Percentiles rank a stretch among this genome's conserved stretches.
These are phyloP conservation scores for Diospyros lotus DNA, from an alignment of 148 eudicot genomes.

Conservation along the genomic window DNA sequence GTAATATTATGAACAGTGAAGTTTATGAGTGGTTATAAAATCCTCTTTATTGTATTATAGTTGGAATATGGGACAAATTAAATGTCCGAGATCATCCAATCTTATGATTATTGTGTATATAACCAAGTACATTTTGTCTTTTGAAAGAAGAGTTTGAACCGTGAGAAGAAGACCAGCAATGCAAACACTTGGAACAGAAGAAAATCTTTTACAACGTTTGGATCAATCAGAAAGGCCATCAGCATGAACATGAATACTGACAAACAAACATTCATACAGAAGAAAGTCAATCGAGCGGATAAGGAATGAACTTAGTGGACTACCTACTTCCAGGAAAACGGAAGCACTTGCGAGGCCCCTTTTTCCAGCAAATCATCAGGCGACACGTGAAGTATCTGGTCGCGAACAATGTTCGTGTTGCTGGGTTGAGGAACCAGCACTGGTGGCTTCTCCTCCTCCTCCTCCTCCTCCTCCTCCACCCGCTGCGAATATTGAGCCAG, in stretches of 20 bases:
- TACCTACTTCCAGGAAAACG: constrained; percentile 40
- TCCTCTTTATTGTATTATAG: too few species aligned
- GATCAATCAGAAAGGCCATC: not conserved
- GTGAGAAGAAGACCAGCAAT: not conserved
- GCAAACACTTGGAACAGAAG: not conserved
- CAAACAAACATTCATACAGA: too few species aligned
- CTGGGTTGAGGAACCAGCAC: not conserved
- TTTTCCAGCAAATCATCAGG: constrained; percentile 27
- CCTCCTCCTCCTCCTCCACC: not conserved
- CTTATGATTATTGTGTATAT: too few species aligned
- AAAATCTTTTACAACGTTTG: too few species aligned
- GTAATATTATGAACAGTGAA: too few species aligned
- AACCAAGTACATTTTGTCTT: not conserved
- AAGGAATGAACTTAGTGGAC: not conserved
- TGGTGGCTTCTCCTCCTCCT: constrained; percentile 1
- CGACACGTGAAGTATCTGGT: constrained; percentile 21
- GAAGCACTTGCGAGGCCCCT: constrained; percentile 30
- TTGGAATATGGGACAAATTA: too few species aligned
- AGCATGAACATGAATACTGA: too few species aligned
- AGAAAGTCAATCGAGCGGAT: too few species aligned
- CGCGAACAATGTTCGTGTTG: constrained; percentile 10
- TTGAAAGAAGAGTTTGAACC: not conserved
- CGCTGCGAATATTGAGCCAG: constrained; percentile 11
- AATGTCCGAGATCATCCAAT: too few species aligned
- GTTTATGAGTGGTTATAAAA: too few species aligned